Percentiles rank a stretch among this genome's conserved stretches.
Conservation (phyloP, 768 basidiomycete species). For the Dictyophora rubrovolvata region DNA sequence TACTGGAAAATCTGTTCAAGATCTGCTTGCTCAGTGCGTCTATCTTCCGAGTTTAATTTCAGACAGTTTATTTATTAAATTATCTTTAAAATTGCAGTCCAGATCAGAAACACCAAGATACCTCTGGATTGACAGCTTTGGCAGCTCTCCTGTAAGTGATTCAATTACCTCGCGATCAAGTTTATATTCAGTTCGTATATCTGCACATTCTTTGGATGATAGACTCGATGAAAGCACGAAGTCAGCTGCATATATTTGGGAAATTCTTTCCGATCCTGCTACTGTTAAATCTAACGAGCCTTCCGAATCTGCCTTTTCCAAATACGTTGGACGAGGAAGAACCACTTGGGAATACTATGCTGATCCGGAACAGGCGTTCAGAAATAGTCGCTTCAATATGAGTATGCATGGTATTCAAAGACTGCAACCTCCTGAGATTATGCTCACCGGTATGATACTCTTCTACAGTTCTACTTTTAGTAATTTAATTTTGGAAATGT, state of each 20-base stretch:
- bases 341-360: constrained; percentile 10
- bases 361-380: constrained; percentile 5
- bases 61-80: neutral
- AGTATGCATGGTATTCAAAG: constrained; percentile 16
- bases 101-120: constrained; percentile 16
- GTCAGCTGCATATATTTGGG: constrained; percentile 11
- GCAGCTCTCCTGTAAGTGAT: constrained; percentile 13
- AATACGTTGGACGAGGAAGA: constrained; percentile 11
- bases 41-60: neutral
- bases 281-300: constrained; percentile 14
- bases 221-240: constrained; percentile 15
- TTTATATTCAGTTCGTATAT: neutral
- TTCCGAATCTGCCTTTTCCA: constrained; percentile 9
- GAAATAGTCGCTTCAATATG: constrained; percentile 11
- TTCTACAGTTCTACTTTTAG: neutral
- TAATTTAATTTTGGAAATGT: neutral
- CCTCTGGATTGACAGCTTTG: constrained; percentile 15
- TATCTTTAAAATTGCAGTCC: constrained; percentile 4
- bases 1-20: constrained; percentile 21
- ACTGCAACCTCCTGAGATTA: constrained; percentile 9
- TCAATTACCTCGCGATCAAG: neutral
- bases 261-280: constrained; percentile 15
- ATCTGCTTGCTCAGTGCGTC: constrained; percentile 19
- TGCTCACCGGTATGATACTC: constrained; percentile 12
- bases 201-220: neutral